These are phyloP conservation scores for Scorias spongiosa DNA, from an alignment of 2,329 filamentous ascomycete species.

Conservation along the genomic window DNA sequence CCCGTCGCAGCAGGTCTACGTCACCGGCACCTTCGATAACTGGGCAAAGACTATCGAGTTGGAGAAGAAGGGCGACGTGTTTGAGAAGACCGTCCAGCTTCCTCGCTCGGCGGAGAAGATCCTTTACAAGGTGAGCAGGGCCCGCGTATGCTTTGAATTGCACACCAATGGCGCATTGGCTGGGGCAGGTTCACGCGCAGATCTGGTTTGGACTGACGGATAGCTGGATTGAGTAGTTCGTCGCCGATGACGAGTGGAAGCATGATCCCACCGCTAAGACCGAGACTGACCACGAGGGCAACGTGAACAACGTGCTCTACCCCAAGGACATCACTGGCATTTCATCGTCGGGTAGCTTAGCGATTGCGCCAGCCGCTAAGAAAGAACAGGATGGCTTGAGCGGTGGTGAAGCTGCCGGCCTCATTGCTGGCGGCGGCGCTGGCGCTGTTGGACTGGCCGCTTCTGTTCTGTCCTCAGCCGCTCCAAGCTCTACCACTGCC, in stretches of 20 bases:
- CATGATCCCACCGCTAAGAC: slow-evolving; percentile 66
- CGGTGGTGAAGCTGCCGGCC: not conserved
- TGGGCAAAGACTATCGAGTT: slow-evolving; percentile 81
- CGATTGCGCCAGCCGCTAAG: not conserved
- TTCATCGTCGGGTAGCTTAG: slow-evolving; percentile 30
- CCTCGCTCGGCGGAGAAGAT: slow-evolving; percentile 55
- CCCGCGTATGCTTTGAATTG: not conserved
- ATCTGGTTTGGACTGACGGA: too few species aligned
- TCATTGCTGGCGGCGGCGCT: slow-evolving; percentile 52
- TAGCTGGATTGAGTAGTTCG: slow-evolving; percentile 48
- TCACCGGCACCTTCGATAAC: slow-evolving; percentile 89
- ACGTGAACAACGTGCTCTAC: slow-evolving; percentile 83
- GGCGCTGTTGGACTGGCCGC: slow-evolving; percentile 36
- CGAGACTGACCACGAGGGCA: slow-evolving; percentile 69
- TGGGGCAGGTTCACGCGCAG: too few species aligned
- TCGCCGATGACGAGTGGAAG: slow-evolving; percentile 84
- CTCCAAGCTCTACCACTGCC: slow-evolving; percentile 52
- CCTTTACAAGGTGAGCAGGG: slow-evolving; percentile 70
- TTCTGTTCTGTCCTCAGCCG: slow-evolving; percentile 50
- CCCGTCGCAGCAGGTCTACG: slow-evolving; percentile 71
- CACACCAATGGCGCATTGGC: not conserved
- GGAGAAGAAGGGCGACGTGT: slow-evolving; percentile 55
- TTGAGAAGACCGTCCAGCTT: slow-evolving; percentile 69
- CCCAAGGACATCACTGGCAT: slow-evolving; percentile 51
- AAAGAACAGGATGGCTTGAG: not conserved